Evolutionary conservation across 2,329 filamentous ascomycete genomes (phyloP), one percentile per base, ranked within the genome.

Genomic region (Chalara sp.): DNA sequence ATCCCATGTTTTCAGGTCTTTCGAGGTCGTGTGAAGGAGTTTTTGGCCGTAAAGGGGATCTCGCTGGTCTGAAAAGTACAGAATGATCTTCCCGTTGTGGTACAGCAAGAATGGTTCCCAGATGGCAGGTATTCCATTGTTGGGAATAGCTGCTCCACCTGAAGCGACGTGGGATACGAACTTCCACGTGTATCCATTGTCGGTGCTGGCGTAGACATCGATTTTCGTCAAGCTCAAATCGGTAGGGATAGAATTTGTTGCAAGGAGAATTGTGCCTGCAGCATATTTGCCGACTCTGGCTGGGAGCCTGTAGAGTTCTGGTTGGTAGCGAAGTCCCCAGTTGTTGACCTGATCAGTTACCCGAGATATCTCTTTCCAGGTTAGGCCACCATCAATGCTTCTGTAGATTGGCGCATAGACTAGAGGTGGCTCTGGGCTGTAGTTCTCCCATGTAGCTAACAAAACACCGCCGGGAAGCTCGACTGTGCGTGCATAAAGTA

Each of bases 61-160:
- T 35, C 84, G 76, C 63, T 88, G 85, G 65, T 88, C 85, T 1
- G 83, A 82, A 69, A 87, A 88, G 71, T 86, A 88, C 59, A 76
- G 71, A 35, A 87, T 75, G 13, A 88, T 68, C 47, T 78, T 71
- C 48, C 78, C 73, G 50, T 84, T 68, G 63, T 82, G 75, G 43
- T 75, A 70, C 64, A 80, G 62, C 41, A 88, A 67, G 64, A 84
- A 87, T 0, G 85, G 85, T 64, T 89, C 86, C 85, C 85, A 89
- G 21, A 89, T 80, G 0, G 84, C 82, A 0, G 81, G 84, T 37
- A 81, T 64, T 1, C 81, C 84, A 60, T 88, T 86, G 60, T 63
- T 45, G 13, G 79, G 75, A 3, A 83, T 78, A 0, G 70, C 60
- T 2, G 83, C 82, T 44, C 73, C 72, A 33, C 84, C 85, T 1